Conservation (phyloP, 371 early-diverging fungal genomes). For the Zychaea mexicana region DNA sequence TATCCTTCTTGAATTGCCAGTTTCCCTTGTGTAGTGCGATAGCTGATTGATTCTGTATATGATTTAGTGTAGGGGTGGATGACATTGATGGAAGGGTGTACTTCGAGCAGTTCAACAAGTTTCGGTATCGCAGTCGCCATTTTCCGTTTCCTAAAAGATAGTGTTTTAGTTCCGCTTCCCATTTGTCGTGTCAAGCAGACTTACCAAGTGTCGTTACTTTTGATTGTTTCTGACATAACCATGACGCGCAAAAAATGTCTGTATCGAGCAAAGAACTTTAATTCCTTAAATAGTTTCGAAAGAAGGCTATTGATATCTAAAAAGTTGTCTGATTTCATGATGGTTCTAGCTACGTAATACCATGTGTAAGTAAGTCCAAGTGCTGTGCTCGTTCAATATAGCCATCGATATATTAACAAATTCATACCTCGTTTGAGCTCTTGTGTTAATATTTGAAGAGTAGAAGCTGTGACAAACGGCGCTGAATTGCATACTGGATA, state of each 20-base stretch:
- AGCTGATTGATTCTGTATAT: not conserved
- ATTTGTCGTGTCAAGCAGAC: not conserved
- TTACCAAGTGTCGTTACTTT: conserved; percentile 44
- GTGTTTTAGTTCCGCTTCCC: not conserved
- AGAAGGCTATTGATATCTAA: conserved; percentile 8
- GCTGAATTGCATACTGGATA: conserved; percentile 37
- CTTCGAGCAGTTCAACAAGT: conserved; percentile 29
- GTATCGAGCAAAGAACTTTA: conserved; percentile 24
- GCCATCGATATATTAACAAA: not conserved
- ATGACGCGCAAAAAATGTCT: conserved; percentile 28
- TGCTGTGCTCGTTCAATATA: too few species aligned
- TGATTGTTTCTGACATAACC: conserved; percentile 21
- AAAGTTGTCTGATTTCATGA: not conserved
- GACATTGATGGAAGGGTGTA: not conserved
- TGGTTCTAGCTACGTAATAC: not conserved
- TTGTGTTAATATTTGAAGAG: conserved; percentile 22
- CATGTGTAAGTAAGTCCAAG: too few species aligned
- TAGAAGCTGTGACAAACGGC: conserved; percentile 39
- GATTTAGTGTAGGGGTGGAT: conserved; percentile 31
- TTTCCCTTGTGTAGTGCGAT: conserved; percentile 27
- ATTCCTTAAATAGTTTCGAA: conserved; percentile 28
- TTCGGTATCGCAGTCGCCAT: conserved; percentile 36
- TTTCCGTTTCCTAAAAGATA: conserved; percentile 30
- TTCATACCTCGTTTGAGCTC: conserved; percentile 23
- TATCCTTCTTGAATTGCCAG: conserved; percentile 19